Conservation (phyloP, 83 land plant species). For the Picea mariana region DNA sequence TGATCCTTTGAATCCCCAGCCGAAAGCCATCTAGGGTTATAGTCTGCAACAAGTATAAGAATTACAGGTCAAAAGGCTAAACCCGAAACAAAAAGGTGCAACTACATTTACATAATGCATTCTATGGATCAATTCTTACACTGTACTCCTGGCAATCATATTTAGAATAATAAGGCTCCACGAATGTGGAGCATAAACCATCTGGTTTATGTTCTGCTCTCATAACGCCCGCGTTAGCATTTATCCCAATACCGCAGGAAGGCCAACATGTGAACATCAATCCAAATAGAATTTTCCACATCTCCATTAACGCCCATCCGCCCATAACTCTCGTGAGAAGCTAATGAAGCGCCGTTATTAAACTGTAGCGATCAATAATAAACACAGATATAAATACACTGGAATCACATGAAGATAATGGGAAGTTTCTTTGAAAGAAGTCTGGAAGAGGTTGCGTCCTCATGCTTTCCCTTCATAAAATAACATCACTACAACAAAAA, state of each 20-base stretch:
- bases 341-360: no score
- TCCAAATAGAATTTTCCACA: not conserved
- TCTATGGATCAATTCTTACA: not conserved
- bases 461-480: no score
- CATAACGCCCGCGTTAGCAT: not conserved
- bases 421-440: no score
- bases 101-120: not conserved
- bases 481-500: no score
- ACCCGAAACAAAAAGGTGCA: not conserved
- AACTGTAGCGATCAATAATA: no score
- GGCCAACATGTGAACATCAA: not conserved
- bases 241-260: not conserved
- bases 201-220: not conserved
- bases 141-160: not conserved
- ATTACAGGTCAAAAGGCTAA: not conserved
- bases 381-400: no score
- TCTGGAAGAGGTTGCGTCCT: no score
- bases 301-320: not conserved
- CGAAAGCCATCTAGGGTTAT: not conserved
- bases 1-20: conserved; percentile 2
- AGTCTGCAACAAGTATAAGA: not conserved
- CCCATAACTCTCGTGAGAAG: no score
- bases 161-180: not conserved
- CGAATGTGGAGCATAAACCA: conserved; percentile 5
- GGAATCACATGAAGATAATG: no score